Percentiles rank a stretch among this genome's conserved stretches.
Evolutionary conservation across 73 alveolate species (phyloP).

Genomic region (Paramecium pentaurelia): DNA sequence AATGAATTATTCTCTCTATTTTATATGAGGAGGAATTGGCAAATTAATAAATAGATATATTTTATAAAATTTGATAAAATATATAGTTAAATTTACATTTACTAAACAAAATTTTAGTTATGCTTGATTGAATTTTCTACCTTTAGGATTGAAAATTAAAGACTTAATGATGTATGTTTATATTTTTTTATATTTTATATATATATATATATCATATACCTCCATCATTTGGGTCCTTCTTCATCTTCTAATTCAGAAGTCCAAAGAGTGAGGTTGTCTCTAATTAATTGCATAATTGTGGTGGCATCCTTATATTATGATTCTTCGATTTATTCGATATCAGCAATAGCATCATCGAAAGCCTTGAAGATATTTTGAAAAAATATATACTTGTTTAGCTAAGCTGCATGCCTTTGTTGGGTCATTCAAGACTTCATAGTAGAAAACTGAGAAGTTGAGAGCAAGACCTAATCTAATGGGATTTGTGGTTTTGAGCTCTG

Average conservation of each 20-base stretch:
- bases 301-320: constrained; percentile 87
- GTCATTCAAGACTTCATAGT: constrained; percentile 85
- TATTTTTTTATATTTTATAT: not conserved
- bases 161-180: not conserved
- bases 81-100: not conserved
- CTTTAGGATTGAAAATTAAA: not conserved
- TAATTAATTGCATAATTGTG: constrained; percentile 78
- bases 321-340: constrained; percentile 82
- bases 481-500: constrained; percentile 80
- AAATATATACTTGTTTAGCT: constrained; percentile 59
- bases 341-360: constrained; percentile 88
- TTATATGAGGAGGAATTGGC: not conserved
- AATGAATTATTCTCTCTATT: not conserved
- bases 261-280: constrained; percentile 89
- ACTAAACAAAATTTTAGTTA: not conserved
- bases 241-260: constrained; percentile 70
- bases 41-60: not conserved
- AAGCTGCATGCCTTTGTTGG: constrained; percentile 77
- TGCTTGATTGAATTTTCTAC: not conserved
- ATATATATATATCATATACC: not conserved
- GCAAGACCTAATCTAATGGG: constrained; percentile 93
- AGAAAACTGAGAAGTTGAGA: constrained; percentile 88
- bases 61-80: not conserved
- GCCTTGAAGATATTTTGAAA: constrained; percentile 52
- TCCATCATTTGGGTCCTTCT: constrained; percentile 40